These are phyloP conservation scores for Penstemon barbatus DNA, from an alignment of 257 asterid genomes.

Conservation along the genomic window DNA sequence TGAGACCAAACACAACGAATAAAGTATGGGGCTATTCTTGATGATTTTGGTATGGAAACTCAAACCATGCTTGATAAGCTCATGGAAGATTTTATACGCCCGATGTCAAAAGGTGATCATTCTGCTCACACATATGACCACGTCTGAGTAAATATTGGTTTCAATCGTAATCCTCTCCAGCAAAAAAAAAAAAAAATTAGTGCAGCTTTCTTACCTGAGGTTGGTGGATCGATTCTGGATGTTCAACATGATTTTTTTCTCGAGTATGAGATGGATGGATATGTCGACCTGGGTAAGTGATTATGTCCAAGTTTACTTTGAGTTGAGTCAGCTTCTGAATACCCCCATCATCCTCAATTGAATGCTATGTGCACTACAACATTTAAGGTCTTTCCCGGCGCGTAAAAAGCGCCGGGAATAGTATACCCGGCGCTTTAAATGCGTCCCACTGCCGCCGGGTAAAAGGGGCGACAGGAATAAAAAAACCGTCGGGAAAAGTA, in stretches of 20 bases:
- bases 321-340: too few species aligned
- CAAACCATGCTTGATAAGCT: slow-evolving; percentile 76
- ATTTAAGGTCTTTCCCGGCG: too few species aligned
- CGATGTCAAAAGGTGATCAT: slow-evolving; percentile 66
- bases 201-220: slow-evolving; percentile 89
- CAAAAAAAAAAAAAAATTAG: slow-evolving; percentile 3
- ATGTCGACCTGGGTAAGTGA: slow-evolving; percentile 77
- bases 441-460: too few species aligned
- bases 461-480: too few species aligned
- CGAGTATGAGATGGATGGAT: slow-evolving; percentile 89
- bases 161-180: slow-evolving; percentile 20
- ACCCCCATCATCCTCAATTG: too few species aligned
- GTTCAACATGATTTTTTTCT: slow-evolving; percentile 94
- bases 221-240: slow-evolving; percentile 92
- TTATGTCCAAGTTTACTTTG: not conserved
- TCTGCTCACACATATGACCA: slow-evolving; percentile 18
- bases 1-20: slow-evolving; percentile 96
- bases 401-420: too few species aligned
- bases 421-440: too few species aligned
- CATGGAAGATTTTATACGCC: slow-evolving; percentile 85
- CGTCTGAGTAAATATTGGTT: slow-evolving; percentile 18
- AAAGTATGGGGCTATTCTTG: slow-evolving; percentile 91
- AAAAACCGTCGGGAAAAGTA: too few species aligned
- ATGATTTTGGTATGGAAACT: slow-evolving; percentile 88
- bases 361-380: too few species aligned